Percentiles rank a stretch among this genome's conserved stretches.
phyloP scores from a whole-genome alignment of 768 basidiomycete genomes.

The Russula olivacea region DNA sequence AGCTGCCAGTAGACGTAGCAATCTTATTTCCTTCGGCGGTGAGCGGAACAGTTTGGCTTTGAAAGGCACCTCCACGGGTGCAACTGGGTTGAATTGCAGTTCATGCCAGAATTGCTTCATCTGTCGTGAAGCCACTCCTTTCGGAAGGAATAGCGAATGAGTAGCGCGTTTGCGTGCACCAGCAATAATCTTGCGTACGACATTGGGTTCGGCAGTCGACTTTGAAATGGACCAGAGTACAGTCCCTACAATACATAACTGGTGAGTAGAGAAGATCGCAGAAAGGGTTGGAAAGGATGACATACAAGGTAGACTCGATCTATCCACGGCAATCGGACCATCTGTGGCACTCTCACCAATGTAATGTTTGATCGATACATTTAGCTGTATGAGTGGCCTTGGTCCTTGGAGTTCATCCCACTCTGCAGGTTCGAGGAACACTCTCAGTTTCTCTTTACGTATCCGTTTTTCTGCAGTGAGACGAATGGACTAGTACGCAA shows the following conservation, averaged over 20 bases:
- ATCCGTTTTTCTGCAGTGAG: slow-evolving; percentile 57
- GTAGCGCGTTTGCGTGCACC: slow-evolving; percentile 40
- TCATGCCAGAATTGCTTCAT: slow-evolving; percentile 40
- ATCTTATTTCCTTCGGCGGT: slow-evolving; percentile 34
- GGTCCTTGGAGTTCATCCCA: slow-evolving; percentile 34
- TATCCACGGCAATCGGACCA: slow-evolving; percentile 37
- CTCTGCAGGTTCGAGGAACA: slow-evolving; percentile 62
- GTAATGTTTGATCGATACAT: slow-evolving; percentile 44
- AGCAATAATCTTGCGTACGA: slow-evolving; percentile 36
- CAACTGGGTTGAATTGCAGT: slow-evolving; percentile 35
- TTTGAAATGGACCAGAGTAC: slow-evolving; percentile 51
- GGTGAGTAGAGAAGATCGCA: slow-evolving; percentile 2
- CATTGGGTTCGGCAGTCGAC: slow-evolving; percentile 30
- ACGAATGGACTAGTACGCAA: slow-evolving; percentile 42
- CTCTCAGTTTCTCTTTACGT: slow-evolving; percentile 40
- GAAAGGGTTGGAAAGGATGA: not conserved
- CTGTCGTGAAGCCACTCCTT: slow-evolving; percentile 37
- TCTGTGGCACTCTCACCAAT: slow-evolving; percentile 35
- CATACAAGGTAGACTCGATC: slow-evolving; percentile 32
- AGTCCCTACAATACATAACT: slow-evolving; percentile 43
- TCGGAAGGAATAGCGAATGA: slow-evolving; percentile 44
- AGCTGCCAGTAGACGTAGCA: slow-evolving; percentile 43
- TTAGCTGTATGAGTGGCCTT: slow-evolving; percentile 52
- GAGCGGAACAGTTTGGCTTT: slow-evolving; percentile 34
- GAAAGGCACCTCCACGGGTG: slow-evolving; percentile 18